Conservation (phyloP, 2,329 filamentous ascomycete species). For the Ilyonectria robusta region DNA sequence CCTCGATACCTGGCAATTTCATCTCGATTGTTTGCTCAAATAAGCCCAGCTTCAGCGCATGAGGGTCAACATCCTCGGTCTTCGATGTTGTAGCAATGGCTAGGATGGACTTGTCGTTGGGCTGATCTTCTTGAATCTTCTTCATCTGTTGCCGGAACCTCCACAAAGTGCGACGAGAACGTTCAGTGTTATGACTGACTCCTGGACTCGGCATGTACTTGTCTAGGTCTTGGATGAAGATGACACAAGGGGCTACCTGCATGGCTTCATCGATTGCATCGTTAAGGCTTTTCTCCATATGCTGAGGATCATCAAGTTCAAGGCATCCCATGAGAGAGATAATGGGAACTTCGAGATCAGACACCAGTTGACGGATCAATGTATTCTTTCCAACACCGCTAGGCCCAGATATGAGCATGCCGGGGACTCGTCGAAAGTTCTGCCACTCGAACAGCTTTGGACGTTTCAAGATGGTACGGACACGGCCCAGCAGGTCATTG, state of each 20-base stretch:
- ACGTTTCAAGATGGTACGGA: conserved; percentile 35
- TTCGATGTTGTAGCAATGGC: conserved; percentile 93
- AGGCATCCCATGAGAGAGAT: conserved; percentile 66
- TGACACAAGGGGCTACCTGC: conserved; percentile 85
- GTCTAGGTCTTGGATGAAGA: conserved; percentile 95
- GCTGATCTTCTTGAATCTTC: conserved; percentile 79
- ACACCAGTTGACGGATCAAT: conserved; percentile 81
- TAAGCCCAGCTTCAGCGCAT: conserved; percentile 78
- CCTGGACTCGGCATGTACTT: conserved; percentile 82
- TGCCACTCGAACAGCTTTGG: conserved; percentile 38
- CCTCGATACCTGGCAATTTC: conserved; percentile 85
- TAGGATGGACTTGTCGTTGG: conserved; percentile 82
- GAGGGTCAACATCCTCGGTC: conserved; percentile 87
- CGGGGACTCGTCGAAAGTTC: conserved; percentile 51
- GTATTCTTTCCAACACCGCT: conserved; percentile 87
- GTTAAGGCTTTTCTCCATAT: conserved; percentile 55
- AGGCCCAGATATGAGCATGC: conserved; percentile 83
- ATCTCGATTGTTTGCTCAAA: conserved; percentile 91
- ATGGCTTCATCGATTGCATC: conserved; percentile 81
- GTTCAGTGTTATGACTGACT: conserved; percentile 86
- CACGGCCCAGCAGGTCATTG: conserved; percentile 38
- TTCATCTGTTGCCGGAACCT: conserved; percentile 92
- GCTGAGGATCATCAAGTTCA: conserved; percentile 56
- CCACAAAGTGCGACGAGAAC: conserved; percentile 88
- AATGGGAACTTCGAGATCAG: conserved; percentile 80